These are phyloP conservation scores for Phytophthora tubulina DNA, from an alignment of 352 stramenopile genomes.

Conservation along the genomic window DNA sequence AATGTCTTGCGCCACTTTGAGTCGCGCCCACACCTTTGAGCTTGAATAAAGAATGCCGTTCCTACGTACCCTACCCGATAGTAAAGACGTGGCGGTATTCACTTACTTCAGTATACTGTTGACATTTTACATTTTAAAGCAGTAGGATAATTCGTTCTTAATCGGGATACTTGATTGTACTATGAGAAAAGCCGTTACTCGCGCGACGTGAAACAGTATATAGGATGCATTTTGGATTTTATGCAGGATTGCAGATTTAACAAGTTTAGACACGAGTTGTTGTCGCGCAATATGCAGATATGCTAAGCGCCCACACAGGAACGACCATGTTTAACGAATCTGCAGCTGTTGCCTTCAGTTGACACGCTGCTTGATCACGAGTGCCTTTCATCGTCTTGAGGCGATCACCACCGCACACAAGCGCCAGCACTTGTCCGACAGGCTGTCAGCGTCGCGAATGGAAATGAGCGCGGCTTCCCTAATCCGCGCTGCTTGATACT, in stretches of 20 bases:
- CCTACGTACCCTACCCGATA: constrained; percentile 5
- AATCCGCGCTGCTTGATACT: not conserved
- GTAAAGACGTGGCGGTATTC: constrained; percentile 3
- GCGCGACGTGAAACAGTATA: not conserved
- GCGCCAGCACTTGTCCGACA: not conserved
- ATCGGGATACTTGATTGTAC: not conserved
- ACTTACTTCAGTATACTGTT: no score
- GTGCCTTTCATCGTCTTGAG: not conserved
- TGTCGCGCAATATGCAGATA: not conserved
- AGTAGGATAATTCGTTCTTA: not conserved
- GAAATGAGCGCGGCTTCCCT: not conserved
- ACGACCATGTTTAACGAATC: not conserved
- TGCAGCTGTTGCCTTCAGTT: not conserved
- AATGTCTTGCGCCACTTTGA: not conserved
- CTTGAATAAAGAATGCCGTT: not conserved
- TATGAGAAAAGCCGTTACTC: not conserved
- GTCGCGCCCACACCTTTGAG: constrained; percentile 7
- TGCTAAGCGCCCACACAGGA: not conserved
- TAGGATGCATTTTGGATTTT: not conserved
- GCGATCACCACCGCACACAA: not conserved
- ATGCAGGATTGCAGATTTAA: not conserved
- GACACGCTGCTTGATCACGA: not conserved
- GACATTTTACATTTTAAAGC: no score
- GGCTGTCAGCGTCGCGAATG: not conserved
- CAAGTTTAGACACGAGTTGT: not conserved